phyloP scores from a whole-genome alignment of 2,329 filamentous ascomycete genomes.

The Thielaviopsis populi region DNA sequence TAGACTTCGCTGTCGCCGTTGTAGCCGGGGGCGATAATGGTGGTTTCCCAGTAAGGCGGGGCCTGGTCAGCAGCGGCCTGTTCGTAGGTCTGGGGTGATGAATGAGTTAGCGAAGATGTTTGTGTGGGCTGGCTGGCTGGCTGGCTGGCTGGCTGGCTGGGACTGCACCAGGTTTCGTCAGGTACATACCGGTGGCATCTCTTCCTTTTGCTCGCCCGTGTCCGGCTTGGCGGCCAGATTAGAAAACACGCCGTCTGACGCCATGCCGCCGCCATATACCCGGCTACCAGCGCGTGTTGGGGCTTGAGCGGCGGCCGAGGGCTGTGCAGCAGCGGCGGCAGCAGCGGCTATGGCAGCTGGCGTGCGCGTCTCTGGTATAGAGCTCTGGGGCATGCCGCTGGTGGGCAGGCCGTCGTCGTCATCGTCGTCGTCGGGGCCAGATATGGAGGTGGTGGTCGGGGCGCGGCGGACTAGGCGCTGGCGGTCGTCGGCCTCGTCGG shows the following conservation, averaged over 20 bases:
- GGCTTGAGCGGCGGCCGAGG: background rate
- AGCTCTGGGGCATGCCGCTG: constrained; percentile 18
- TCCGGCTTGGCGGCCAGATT: constrained; percentile 88
- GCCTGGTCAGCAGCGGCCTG: constrained; percentile 93
- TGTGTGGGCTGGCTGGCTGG: too few species aligned
- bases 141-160: too few species aligned
- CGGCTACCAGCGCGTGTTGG: background rate
- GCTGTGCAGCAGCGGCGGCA: background rate
- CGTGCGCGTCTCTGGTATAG: constrained; percentile 1
- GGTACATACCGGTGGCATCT: constrained; percentile 69
- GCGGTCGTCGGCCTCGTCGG: constrained; percentile 60
- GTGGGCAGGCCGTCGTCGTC: constrained; percentile 5
- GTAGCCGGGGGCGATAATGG: constrained; percentile 82
- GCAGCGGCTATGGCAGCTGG: background rate
- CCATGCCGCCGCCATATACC: constrained; percentile 57
- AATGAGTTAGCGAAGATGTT: background rate
- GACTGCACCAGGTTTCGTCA: too few species aligned
- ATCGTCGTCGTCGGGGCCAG: constrained; percentile 11
- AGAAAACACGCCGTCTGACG: constrained; percentile 89
- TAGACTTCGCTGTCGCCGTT: constrained; percentile 90
- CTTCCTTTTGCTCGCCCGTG: constrained; percentile 58
- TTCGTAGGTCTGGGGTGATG: constrained; percentile 66
- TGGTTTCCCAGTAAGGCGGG: constrained; percentile 98
- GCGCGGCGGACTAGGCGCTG: constrained; percentile 63
- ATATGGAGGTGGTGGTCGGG: constrained; percentile 19